Percentiles rank a stretch among this genome's conserved stretches.
phyloP scores from a whole-genome alignment of 345 rosid species.

The Bruguiera sexangula region DNA sequence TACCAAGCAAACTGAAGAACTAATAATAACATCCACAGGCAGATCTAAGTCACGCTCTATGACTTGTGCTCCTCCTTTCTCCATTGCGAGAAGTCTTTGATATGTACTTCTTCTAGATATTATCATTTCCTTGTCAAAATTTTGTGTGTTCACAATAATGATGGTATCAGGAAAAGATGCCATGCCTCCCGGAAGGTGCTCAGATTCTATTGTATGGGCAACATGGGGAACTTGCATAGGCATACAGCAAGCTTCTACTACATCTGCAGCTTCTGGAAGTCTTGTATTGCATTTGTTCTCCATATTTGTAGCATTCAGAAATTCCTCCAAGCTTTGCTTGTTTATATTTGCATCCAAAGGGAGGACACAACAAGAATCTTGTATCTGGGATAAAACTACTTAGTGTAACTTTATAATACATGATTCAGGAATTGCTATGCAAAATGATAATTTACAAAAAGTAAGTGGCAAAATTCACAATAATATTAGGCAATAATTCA shows the following conservation, averaged over 20 bases:
- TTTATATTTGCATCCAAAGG: constrained; percentile 22
- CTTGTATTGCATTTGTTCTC: constrained; percentile 25
- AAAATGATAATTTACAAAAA: background rate
- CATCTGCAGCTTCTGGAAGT: constrained; percentile 35
- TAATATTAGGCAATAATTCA: constrained; percentile 1
- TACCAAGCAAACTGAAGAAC: constrained; percentile 64
- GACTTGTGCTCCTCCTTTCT: constrained; percentile 78
- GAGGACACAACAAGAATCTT: constrained; percentile 23
- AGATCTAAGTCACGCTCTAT: constrained; percentile 80
- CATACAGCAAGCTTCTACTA: constrained; percentile 30
- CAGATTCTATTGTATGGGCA: constrained; percentile 35
- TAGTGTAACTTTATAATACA: constrained; percentile 5
- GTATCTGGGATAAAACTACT: constrained; percentile 33
- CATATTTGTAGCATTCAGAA: constrained; percentile 43
- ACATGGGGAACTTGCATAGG: constrained; percentile 28
- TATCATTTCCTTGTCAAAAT: constrained; percentile 73
- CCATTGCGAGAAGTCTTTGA: constrained; percentile 74
- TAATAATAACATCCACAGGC: constrained; percentile 74
- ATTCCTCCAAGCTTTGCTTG: constrained; percentile 37
- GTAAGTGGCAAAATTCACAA: background rate
- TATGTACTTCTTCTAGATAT: constrained; percentile 80
- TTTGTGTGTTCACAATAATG: constrained; percentile 72
- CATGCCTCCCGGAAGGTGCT: constrained; percentile 30
- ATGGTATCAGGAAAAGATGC: constrained; percentile 36
- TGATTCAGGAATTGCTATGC: too few relatives aligned